A percentile compares a stretch with the other conserved stretches of the same genome.
Evolutionary conservation across 75 land plant species (phyloP).

Genomic region (Pinus tabuliformis): DNA sequence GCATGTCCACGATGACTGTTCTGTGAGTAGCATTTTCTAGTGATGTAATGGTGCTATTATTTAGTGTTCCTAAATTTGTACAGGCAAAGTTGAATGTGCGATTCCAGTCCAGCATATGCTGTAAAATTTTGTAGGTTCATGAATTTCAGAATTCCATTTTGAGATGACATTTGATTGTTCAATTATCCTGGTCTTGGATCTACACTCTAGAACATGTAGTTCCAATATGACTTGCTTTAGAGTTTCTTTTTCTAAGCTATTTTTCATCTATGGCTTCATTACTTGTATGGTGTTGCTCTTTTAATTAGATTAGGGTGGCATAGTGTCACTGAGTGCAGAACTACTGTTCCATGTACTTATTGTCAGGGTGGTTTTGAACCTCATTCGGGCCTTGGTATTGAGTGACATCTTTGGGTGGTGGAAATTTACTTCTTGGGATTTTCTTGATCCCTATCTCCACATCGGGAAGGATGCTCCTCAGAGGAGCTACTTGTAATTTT

Average conservation of each 20-base stretch:
- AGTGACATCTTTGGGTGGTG: conserved; percentile 4
- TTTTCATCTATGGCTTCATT: conserved; percentile 1
- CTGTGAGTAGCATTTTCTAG: conserved; percentile 83
- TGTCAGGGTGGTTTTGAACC: conserved; percentile 27
- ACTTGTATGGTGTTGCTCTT: neutral
- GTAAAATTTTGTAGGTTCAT: conserved; percentile 3
- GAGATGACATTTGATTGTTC: neutral
- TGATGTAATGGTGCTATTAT: conserved; percentile 9
- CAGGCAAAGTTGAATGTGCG: neutral
- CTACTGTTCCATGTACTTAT: conserved; percentile 7
- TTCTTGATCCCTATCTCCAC: conserved; percentile 1
- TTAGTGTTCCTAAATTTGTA: neutral
- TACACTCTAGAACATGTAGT: neutral
- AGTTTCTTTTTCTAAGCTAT: conserved; percentile 12
- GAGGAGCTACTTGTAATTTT: neutral
- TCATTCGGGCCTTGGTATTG: conserved; percentile 27
- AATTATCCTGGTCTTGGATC: neutral
- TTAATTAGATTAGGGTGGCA: neutral
- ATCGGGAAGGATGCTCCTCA: neutral
- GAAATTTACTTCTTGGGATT: conserved; percentile 6
- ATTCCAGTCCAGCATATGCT: neutral
- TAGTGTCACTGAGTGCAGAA: neutral
- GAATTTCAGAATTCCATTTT: conserved; percentile 12
- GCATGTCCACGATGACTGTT: conserved; percentile 93
- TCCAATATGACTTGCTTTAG: neutral